Conservation (phyloP, 2,329 filamentous ascomycete genomes). For the Ascosphaera acerosa region DNA sequence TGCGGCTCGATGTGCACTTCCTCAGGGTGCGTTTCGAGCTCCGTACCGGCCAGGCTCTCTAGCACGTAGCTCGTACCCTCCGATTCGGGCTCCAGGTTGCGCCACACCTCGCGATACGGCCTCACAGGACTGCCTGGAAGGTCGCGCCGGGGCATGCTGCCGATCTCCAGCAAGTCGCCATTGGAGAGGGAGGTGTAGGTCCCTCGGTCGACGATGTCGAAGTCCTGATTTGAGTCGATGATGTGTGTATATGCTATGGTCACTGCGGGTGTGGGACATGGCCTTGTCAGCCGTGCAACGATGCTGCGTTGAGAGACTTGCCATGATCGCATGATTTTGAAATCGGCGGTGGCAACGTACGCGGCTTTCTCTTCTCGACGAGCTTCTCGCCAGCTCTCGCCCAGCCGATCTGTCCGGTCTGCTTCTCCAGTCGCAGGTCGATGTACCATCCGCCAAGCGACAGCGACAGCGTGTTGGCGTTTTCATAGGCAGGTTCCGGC, state of each 20-base stretch:
- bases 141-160: conserved; percentile 16
- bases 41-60: conserved; percentile 12
- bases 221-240: conserved; percentile 15
- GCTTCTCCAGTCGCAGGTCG: conserved; percentile 18
- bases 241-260: conserved; percentile 16
- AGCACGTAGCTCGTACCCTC: conserved; percentile 7
- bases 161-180: conserved; percentile 17
- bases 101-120: conserved; percentile 43
- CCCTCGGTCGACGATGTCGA: conserved; percentile 14
- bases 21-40: conserved; percentile 3
- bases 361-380: conserved; percentile 12
- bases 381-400: conserved; percentile 19
- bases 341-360: no score
- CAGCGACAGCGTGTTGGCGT: conserved; percentile 20
- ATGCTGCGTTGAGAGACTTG: no score
- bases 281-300: no score
- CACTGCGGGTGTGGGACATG: conserved; percentile 5
- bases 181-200: conserved; percentile 16
- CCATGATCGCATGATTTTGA: neutral
- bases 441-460: conserved; percentile 20
- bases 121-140: conserved; percentile 10
- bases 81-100: conserved; percentile 19
- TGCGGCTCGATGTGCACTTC: conserved; percentile 3
- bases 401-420: conserved; percentile 17
- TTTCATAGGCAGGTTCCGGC: conserved; percentile 17